Percentiles rank a stretch among this genome's conserved stretches.
Evolutionary conservation across 768 basidiomycete genomes (phyloP).

Genomic region (Baorangia bicolor): DNA sequence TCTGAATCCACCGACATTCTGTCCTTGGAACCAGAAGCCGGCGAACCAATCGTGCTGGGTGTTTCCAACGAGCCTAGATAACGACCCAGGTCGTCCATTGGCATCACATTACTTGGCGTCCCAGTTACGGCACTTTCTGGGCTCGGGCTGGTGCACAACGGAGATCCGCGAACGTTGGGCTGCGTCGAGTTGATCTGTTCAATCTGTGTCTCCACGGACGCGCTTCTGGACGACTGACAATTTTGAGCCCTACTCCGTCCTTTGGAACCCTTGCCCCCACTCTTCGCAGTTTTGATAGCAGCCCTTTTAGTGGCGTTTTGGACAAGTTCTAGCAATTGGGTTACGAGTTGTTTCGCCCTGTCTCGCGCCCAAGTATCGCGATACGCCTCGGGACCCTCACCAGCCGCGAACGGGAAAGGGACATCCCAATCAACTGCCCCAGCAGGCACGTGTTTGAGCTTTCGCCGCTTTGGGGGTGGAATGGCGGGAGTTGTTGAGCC

Average conservation of each 20-base stretch:
- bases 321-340: constrained; percentile 59
- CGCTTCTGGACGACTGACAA: constrained; percentile 34
- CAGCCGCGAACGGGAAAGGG: constrained; percentile 70
- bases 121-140: not conserved
- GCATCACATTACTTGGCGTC: not conserved
- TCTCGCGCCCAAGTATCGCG: constrained; percentile 61
- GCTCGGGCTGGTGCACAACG: not conserved
- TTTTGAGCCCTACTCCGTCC: constrained; percentile 34
- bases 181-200: not conserved
- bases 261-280: not conserved
- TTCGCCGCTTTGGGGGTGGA: constrained; percentile 55
- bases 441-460: constrained; percentile 66
- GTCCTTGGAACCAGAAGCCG: constrained; percentile 5
- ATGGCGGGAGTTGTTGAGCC: not conserved
- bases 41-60: constrained; percentile 3
- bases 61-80: constrained; percentile 40
- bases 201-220: constrained; percentile 16
- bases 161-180: not conserved
- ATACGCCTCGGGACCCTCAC: constrained; percentile 72
- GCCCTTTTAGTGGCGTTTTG: constrained; percentile 62
- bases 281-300: constrained; percentile 44
- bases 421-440: constrained; percentile 83
- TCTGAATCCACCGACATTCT: constrained; percentile 7
- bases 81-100: constrained; percentile 31
- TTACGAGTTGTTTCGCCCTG: constrained; percentile 59